Evolutionary conservation across 352 stramenopile genomes (phyloP).

Genomic region (Peronospora tabacina): DNA sequence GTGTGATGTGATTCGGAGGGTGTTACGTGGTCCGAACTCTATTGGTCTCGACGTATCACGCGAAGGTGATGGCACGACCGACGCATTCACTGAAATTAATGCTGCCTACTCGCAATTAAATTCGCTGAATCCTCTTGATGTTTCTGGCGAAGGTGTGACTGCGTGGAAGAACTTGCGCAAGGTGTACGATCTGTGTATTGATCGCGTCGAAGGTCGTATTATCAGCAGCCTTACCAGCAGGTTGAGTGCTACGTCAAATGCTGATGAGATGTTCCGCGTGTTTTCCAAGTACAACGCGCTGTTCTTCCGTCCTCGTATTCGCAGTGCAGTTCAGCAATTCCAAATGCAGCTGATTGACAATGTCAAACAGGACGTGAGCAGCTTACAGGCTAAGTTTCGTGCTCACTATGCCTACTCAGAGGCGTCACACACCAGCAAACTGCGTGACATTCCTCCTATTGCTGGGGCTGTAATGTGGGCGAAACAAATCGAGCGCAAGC

Average conservation of each 20-base stretch:
- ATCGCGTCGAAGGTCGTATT: constrained; percentile 89
- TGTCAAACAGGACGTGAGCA: constrained; percentile 94
- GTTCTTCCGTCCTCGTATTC: constrained; percentile 92
- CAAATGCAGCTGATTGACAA: constrained; percentile 98
- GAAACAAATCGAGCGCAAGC: constrained; percentile 99
- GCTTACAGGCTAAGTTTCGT: constrained; percentile 92
- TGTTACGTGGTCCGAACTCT: constrained; percentile 52
- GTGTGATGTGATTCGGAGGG: constrained; percentile 76
- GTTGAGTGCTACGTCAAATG: constrained; percentile 84
- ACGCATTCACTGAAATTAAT: constrained; percentile 84
- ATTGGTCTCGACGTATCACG: constrained; percentile 32
- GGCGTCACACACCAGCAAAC: constrained; percentile 88
- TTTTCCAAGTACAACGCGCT: constrained; percentile 98
- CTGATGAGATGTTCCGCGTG: constrained; percentile 94
- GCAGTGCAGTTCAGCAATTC: constrained; percentile 96
- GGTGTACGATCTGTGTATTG: constrained; percentile 87
- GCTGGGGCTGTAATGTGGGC: constrained; percentile 98
- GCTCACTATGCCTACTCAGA: constrained; percentile 95
- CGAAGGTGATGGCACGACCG: constrained; percentile 58
- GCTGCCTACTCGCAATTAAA: constrained; percentile 82
- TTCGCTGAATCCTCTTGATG: constrained; percentile 75
- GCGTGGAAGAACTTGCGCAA: constrained; percentile 85
- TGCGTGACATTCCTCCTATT: constrained; percentile 96
- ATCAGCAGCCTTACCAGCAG: constrained; percentile 85
- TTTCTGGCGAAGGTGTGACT: constrained; percentile 69